Percentiles rank a stretch among this genome's conserved stretches.
These are phyloP conservation scores for Lycium ferocissimum DNA, from an alignment of 257 asterid species.

Conservation along the genomic window DNA sequence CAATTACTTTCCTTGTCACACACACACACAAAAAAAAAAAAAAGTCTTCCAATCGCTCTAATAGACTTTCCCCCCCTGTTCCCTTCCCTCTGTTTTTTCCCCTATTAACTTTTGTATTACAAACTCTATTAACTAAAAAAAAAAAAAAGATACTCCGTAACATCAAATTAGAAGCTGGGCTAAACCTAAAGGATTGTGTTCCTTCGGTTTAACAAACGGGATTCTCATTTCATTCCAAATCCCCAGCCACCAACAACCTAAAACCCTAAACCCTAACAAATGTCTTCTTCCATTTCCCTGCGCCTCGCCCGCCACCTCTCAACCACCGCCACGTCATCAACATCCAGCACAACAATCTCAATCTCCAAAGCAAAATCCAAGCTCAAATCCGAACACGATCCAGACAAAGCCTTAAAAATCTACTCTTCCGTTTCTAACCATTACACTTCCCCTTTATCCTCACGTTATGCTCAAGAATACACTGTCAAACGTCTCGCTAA, in stretches of 20 bases:
- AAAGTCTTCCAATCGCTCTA: too few species aligned
- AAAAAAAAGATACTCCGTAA: too few species aligned
- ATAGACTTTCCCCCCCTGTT: too few species aligned
- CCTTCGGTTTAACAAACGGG: background rate
- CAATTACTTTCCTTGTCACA: too few species aligned
- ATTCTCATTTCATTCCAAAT: background rate
- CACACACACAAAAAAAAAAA: too few species aligned
- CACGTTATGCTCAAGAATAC: constrained; percentile 75
- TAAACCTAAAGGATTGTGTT: too few species aligned
- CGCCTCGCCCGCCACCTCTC: constrained; percentile 72
- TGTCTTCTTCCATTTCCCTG: constrained; percentile 48
- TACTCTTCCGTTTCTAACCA: constrained; percentile 63
- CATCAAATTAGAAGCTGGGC: too few species aligned
- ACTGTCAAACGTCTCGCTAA: constrained; percentile 80
- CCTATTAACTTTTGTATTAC: too few species aligned
- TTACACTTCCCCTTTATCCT: constrained; percentile 50
- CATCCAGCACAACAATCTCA: constrained; percentile 40
- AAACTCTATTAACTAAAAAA: too few species aligned
- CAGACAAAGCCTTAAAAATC: constrained; percentile 76
- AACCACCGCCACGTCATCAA: constrained; percentile 33
- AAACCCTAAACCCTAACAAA: constrained; percentile 36
- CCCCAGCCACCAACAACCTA: background rate
- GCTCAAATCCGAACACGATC: constrained; percentile 55
- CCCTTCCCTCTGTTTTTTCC: too few species aligned
- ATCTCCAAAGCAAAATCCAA: constrained; percentile 59